phyloP scores from a whole-genome alignment of 805 yeast species.

The Hagleromyces aurorensis region DNA sequence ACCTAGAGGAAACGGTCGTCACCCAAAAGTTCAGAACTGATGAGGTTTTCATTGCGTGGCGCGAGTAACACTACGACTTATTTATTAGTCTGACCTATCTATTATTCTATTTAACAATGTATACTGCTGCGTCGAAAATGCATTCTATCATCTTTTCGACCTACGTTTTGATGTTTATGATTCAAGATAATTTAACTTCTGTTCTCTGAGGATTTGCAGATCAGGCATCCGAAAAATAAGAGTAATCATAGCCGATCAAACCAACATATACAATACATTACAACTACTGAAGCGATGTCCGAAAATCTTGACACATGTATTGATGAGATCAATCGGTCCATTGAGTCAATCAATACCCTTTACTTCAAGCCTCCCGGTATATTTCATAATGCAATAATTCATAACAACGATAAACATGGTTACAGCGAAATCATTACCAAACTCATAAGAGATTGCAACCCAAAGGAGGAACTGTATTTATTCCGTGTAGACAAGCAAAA shows the following conservation, averaged over 20 bases:
- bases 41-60: constrained; percentile 85
- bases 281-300: constrained; percentile 12
- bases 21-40: constrained; percentile 93
- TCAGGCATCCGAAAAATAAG: too few species aligned
- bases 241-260: background rate
- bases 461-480: constrained; percentile 40
- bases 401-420: constrained; percentile 15
- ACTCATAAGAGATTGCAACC: constrained; percentile 52
- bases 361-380: constrained; percentile 52
- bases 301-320: constrained; percentile 27
- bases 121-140: too few species aligned
- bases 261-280: too few species aligned
- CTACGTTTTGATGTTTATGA: too few species aligned
- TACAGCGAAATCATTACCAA: constrained; percentile 36
- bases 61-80: constrained; percentile 39
- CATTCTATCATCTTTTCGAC: too few species aligned
- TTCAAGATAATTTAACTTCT: too few species aligned
- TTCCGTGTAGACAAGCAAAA: constrained; percentile 35
- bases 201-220: too few species aligned
- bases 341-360: constrained; percentile 36
- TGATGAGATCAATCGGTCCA: constrained; percentile 33
- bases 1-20: constrained; percentile 66
- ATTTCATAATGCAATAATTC: constrained; percentile 55
- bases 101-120: too few species aligned
- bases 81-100: too few species aligned